Conservation (phyloP, 306 rosid species). For the Malus asiatica region DNA sequence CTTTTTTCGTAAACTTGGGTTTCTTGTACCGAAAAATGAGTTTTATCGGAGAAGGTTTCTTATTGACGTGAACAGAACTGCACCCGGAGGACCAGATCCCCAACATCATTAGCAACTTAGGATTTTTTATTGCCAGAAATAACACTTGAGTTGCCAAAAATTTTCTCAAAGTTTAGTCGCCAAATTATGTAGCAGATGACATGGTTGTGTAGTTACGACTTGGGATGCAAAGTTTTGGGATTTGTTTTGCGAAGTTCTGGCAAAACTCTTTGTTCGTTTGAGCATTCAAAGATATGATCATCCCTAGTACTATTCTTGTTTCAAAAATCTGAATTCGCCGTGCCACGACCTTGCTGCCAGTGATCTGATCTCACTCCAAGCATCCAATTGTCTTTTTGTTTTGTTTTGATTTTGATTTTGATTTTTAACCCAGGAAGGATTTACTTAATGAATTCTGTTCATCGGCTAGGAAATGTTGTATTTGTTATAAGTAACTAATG, state of each 20-base stretch:
- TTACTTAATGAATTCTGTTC: neutral
- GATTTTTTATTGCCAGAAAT: neutral
- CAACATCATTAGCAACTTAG: slow-evolving; percentile 36
- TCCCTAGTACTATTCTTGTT: neutral
- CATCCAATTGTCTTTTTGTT: neutral
- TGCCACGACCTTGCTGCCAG: neutral
- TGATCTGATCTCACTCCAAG: neutral
- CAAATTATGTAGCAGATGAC: neutral
- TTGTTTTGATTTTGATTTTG: neutral
- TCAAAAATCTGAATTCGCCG: neutral
- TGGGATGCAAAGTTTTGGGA: neutral
- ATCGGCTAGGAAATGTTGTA: neutral
- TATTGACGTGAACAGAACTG: neutral
- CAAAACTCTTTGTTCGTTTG: neutral
- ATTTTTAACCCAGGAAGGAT: neutral
- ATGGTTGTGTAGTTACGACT: neutral
- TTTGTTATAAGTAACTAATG: neutral
- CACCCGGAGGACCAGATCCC: slow-evolving; percentile 44
- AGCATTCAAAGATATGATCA: neutral
- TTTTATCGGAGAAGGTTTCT: neutral
- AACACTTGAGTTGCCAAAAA: neutral
- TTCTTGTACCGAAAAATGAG: neutral
- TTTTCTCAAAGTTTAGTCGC: neutral
- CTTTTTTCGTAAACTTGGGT: neutral
- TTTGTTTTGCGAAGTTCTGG: neutral